Evolutionary conservation across 306 rosid species (phyloP), one percentile per base, ranked within the genome.

Genomic region (Rubus idaeus): DNA sequence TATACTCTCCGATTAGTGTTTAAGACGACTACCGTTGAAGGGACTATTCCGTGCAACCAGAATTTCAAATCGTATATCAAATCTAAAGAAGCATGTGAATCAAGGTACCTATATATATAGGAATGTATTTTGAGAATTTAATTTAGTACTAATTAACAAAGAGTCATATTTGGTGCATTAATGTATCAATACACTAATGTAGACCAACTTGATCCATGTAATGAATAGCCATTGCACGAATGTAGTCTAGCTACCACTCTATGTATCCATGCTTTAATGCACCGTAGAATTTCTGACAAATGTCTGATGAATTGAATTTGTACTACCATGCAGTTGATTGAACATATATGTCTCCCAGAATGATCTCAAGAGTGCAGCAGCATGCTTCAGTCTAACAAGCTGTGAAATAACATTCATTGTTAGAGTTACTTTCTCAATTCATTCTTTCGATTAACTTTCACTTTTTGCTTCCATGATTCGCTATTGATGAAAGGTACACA

Each of bases 311-410:
- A 55, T 57, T 8, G 4, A 20, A 39, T 20, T 73, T 13, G 30
- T 21, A 30, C 17, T 1, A 63, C 41, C 30, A 71, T 44, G 39
- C 72, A 71, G 14, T 35, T 56, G 1, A 51, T 79, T 26, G 84
- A 86, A 26, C 68, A 70, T n/a, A n/a, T n/a, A n/a, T 60, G 46
- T 78, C 26, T 75, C 79, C 0, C 13, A 71, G 14, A 80, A 30
- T 8, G 85, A 80, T 8, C 80, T 86, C 56, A 83, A 78, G 81
- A 83, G 71, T 46, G 87, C 85, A 13, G 87, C 87, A 14, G 81
- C 85, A 10, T 83, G 77, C 42, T 71, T 86, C 78, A 78, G 79
- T 47, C 42, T 86, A 41, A 83, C 83, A 8, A 79, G 70, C 69
- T 64, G 60, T 79, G 41, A 83, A 62, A 41, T 74, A 44, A 67